Evolutionary conservation across 169 alveolate species (phyloP).

Genomic region (Plasmodium inui): DNA sequence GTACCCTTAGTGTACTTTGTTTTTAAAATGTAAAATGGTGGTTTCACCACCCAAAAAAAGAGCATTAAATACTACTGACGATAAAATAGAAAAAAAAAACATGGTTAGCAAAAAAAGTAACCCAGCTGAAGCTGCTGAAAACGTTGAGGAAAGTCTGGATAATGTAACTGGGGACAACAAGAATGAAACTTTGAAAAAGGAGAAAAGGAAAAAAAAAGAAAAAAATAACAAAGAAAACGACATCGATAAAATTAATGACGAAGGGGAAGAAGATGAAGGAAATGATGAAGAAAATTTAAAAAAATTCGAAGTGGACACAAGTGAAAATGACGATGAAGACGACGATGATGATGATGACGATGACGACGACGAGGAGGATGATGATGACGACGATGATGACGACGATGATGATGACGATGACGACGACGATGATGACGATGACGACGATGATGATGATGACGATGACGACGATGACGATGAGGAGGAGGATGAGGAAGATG

Average conservation of each 20-base stretch:
- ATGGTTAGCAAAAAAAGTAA: constrained; percentile 66
- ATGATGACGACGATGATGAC: constrained; percentile 71
- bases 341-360: constrained; percentile 56
- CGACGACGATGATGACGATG: constrained; percentile 65
- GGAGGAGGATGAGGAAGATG: constrained; percentile 52
- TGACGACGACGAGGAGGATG: constrained; percentile 58
- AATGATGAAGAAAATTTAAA: constrained; percentile 41
- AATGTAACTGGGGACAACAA: constrained; percentile 30
- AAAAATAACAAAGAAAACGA: constrained; percentile 50
- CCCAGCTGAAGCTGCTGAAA: constrained; percentile 38
- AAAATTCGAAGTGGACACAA: constrained; percentile 44
- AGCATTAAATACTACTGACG: constrained; percentile 44
- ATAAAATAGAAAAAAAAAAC: constrained; percentile 44
- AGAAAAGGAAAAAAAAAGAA: constrained; percentile 57
- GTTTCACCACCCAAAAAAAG: constrained; percentile 64
- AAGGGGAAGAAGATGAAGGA: constrained; percentile 63
- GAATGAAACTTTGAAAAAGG: constrained; percentile 25
- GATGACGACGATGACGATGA: constrained; percentile 65
- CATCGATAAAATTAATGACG: constrained; percentile 24
- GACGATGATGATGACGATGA: constrained; percentile 73
- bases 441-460: constrained; percentile 60
- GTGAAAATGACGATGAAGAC: constrained; percentile 58
- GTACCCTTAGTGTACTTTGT: constrained; percentile 61
- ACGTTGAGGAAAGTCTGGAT: constrained; percentile 50
- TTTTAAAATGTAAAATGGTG: constrained; percentile 69